Evolutionary conservation across 2,329 filamentous ascomycete genomes (phyloP).

Genomic region (Fusarium sp.): DNA sequence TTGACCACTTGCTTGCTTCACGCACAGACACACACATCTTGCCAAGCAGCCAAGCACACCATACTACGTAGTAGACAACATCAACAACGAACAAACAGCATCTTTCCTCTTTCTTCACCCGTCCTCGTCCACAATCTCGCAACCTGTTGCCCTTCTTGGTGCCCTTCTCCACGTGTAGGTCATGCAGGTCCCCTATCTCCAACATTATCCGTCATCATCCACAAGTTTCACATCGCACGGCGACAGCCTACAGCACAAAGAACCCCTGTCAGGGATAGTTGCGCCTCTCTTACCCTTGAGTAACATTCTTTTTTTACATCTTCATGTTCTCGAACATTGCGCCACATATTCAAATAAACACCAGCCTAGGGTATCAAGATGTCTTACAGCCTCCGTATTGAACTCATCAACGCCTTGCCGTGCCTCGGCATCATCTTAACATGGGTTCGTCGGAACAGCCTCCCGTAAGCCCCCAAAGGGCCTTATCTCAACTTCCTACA

Average conservation of each 20-base stretch:
- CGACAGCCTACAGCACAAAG: slow-evolving; percentile 2
- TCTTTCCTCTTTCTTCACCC: background rate
- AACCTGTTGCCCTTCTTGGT: slow-evolving; percentile 27
- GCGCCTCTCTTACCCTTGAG: background rate
- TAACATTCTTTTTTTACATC: slow-evolving; percentile 3
- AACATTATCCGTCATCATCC: slow-evolving; percentile 20
- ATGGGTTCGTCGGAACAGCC: slow-evolving; percentile 14
- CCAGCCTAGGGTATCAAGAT: slow-evolving; percentile 8
- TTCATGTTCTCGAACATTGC: slow-evolving; percentile 22
- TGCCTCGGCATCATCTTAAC: slow-evolving; percentile 13
- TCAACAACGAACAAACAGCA: background rate
- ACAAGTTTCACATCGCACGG: slow-evolving; percentile 24
- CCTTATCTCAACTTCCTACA: slow-evolving; percentile 12
- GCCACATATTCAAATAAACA: slow-evolving; percentile 17
- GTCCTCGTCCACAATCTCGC: slow-evolving; percentile 29
- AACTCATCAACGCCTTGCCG: background rate
- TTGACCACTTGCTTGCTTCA: background rate
- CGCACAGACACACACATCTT: background rate
- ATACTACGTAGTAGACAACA: too few species aligned
- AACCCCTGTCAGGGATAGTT: slow-evolving; percentile 26
- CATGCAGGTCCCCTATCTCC: slow-evolving; percentile 45
- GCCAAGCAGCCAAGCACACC: background rate
- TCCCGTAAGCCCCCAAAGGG: slow-evolving; percentile 11
- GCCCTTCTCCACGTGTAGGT: slow-evolving; percentile 40
- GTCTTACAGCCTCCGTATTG: background rate